A percentile compares a stretch with the other conserved stretches of the same genome.
phyloP scores from a whole-genome alignment of 345 rosid genomes.

The Lepidium africanum region DNA sequence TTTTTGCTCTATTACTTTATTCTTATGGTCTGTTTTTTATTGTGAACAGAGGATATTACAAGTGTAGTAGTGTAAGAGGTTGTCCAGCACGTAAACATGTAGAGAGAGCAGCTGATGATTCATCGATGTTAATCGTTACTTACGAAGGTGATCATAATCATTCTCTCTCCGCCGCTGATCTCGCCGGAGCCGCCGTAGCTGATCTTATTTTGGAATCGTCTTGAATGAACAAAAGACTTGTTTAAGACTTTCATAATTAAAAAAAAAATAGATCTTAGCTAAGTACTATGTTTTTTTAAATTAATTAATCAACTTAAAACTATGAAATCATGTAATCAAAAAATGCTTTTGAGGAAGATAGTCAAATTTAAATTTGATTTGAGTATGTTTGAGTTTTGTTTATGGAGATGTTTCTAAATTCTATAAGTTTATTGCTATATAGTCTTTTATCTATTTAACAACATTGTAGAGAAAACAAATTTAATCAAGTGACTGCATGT shows the following conservation, averaged over 20 bases:
- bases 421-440: neutral
- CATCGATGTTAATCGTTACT: constrained; percentile 72
- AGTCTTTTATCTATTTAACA: too few relatives aligned
- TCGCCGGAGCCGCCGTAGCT: constrained; percentile 33
- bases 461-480: too few relatives aligned
- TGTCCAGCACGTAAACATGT: constrained; percentile 98
- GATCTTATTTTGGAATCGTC: constrained; percentile 85
- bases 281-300: neutral
- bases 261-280: neutral
- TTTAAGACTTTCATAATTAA: neutral
- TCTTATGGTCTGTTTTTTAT: too few relatives aligned
- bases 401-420: too few relatives aligned
- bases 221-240: constrained; percentile 3
- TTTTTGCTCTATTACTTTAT: too few relatives aligned
- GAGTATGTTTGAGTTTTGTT: neutral
- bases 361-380: neutral
- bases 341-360: neutral
- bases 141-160: constrained; percentile 96
- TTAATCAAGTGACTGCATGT: too few relatives aligned
- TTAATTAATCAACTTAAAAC: neutral
- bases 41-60: constrained; percentile 75
- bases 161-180: constrained; percentile 52
- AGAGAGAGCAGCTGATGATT: constrained; percentile 83
- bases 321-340: constrained; percentile 11
- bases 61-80: constrained; percentile 91